Evolutionary conservation across 1,284 basidiomycete species (phyloP).

Genomic region (Trichosporon asahii): DNA sequence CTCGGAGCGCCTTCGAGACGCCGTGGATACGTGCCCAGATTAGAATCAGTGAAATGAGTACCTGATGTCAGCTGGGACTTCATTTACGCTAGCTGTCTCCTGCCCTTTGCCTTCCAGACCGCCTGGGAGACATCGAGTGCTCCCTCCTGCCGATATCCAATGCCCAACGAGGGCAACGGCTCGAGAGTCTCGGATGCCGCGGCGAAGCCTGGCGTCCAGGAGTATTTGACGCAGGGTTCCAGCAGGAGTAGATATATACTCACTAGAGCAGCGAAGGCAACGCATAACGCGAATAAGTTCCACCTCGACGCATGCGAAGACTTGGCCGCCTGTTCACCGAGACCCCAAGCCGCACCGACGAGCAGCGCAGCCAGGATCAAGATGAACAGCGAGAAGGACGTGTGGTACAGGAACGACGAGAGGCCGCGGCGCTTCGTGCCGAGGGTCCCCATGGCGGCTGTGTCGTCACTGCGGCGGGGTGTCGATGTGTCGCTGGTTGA

Average conservation of each 20-base stretch:
- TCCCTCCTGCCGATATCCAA: no score
- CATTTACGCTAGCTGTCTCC: no score
- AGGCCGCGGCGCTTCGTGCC: constrained; percentile 18
- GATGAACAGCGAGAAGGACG: constrained; percentile 45
- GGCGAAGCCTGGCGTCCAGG: no score
- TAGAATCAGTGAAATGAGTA: constrained; percentile 34
- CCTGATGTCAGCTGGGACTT: constrained; percentile 21
- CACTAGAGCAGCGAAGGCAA: constrained; percentile 42
- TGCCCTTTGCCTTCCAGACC: no score
- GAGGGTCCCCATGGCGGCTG: background rate
- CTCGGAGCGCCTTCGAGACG: constrained; percentile 40
- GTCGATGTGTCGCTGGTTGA: background rate
- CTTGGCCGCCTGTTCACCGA: constrained; percentile 46
- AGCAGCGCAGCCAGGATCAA: constrained; percentile 38
- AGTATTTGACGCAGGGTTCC: no score
- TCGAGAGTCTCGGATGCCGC: no score
- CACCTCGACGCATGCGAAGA: constrained; percentile 40
- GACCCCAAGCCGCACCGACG: constrained; percentile 41
- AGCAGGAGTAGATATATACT: constrained; percentile 28
- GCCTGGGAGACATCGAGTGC: no score
- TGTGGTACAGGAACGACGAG: constrained; percentile 43
- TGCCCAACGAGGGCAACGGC: no score
- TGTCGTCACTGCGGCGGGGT: no score
- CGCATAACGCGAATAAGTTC: constrained; percentile 47
- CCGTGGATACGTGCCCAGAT: constrained; percentile 44